These are phyloP conservation scores for Diaporthe citri DNA, from an alignment of 2,329 filamentous ascomycete genomes.

Conservation along the genomic window DNA sequence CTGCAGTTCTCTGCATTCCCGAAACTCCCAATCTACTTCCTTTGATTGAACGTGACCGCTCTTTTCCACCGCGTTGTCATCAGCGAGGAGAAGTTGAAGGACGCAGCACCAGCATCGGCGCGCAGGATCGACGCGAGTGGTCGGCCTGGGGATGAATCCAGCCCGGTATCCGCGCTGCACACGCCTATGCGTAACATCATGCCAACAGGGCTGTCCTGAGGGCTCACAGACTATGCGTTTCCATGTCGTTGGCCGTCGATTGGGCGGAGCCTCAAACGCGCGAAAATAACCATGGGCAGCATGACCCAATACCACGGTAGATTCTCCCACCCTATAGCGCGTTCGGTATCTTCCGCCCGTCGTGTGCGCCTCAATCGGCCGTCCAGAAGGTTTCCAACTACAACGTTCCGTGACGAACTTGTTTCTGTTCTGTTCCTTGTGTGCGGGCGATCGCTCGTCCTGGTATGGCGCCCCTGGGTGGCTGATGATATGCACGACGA, in stretches of 20 bases:
- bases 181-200: neutral
- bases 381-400: constrained; percentile 28
- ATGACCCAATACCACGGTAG: constrained; percentile 27
- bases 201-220: neutral
- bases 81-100: neutral
- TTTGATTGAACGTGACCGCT: constrained; percentile 5
- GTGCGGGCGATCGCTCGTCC: constrained; percentile 28
- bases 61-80: neutral
- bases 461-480: constrained; percentile 25
- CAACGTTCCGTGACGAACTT: constrained; percentile 31
- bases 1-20: constrained; percentile 3
- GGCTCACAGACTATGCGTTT: constrained; percentile 6
- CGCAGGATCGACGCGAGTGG: neutral
- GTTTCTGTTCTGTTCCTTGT: constrained; percentile 32
- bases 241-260: constrained; percentile 4
- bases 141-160: neutral
- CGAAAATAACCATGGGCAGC: constrained; percentile 11
- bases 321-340: constrained; percentile 25
- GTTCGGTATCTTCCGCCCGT: constrained; percentile 29
- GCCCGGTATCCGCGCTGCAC: neutral
- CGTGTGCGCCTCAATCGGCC: constrained; percentile 24
- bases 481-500: constrained; percentile 29
- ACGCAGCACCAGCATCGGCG: neutral
- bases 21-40: constrained; percentile 23
- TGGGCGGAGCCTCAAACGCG: constrained; percentile 25